phyloP scores from a whole-genome alignment of 2,329 filamentous ascomycete genomes.

The Fusarium sp. region DNA sequence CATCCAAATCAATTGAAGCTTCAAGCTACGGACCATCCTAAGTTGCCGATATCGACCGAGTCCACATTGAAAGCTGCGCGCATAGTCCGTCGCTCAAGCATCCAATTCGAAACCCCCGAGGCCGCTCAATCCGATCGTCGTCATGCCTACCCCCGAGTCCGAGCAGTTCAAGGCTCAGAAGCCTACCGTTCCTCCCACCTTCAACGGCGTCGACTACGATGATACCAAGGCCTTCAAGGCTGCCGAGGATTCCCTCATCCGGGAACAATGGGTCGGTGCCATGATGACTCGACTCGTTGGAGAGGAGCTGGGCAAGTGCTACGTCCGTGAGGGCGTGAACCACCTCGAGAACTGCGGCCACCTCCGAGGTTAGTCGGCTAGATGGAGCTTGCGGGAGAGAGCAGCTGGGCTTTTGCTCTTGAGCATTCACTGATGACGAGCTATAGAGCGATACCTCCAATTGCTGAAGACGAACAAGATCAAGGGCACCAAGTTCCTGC shows the following conservation, averaged over 20 bases:
- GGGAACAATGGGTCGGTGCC: constrained; percentile 87
- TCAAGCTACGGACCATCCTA: constrained; percentile 40
- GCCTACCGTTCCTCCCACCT: constrained; percentile 80
- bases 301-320: constrained; percentile 86
- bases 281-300: constrained; percentile 87
- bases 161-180: constrained; percentile 83
- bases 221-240: constrained; percentile 82
- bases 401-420: background rate
- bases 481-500: constrained; percentile 79
- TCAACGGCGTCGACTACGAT: constrained; percentile 86
- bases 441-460: constrained; percentile 77
- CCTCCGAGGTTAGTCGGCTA: constrained; percentile 72
- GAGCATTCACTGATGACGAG: constrained; percentile 23
- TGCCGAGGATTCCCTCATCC: constrained; percentile 80
- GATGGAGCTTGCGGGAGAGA: constrained; percentile 5
- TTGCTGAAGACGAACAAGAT: constrained; percentile 78
- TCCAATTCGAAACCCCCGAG: constrained; percentile 21
- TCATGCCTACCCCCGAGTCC: constrained; percentile 85
- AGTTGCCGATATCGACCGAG: constrained; percentile 40
- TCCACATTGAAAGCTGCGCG: constrained; percentile 29
- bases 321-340: constrained; percentile 83
- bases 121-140: constrained; percentile 35
- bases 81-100: constrained; percentile 25
- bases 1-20: constrained; percentile 40
- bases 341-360: constrained; percentile 86